These are phyloP conservation scores for Colletotrichum sp. DNA, from an alignment of 2,329 filamentous ascomycete species.

Conservation along the genomic window DNA sequence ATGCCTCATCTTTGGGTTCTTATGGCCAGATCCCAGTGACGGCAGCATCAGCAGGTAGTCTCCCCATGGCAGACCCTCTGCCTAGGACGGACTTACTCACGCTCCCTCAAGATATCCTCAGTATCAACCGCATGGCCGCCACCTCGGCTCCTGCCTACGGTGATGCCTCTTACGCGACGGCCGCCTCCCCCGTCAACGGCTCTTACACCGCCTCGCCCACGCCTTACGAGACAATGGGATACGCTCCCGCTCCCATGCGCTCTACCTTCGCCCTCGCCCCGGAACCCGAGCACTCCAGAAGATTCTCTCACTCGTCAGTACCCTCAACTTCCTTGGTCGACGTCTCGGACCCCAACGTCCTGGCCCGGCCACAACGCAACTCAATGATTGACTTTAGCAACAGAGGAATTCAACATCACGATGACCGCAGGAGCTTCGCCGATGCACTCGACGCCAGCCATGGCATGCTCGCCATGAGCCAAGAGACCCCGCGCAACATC, in stretches of 20 bases:
- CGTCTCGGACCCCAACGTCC: conserved; percentile 42
- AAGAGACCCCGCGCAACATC: conserved; percentile 90
- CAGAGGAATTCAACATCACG: conserved; percentile 37
- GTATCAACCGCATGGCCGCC: conserved; percentile 66
- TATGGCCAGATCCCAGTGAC: conserved; percentile 76
- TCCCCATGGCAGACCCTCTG: conserved; percentile 58
- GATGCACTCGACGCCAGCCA: conserved; percentile 93
- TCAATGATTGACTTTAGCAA: conserved; percentile 67
- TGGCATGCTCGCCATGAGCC: conserved; percentile 94
- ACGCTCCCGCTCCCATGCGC: conserved; percentile 69
- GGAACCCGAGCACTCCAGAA: conserved; percentile 62
- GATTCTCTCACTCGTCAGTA: conserved; percentile 87
- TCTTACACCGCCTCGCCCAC: conserved; percentile 72
- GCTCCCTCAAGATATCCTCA: conserved; percentile 76
- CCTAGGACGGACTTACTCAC: conserved; percentile 73
- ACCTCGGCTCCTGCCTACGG: conserved; percentile 70
- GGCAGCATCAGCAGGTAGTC: conserved; percentile 75
- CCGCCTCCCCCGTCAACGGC: conserved; percentile 69
- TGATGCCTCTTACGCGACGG: conserved; percentile 71
- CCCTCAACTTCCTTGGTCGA: conserved; percentile 56
- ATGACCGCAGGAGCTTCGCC: conserved; percentile 75
- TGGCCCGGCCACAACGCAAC: conserved; percentile 55
- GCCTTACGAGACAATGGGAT: conserved; percentile 79
- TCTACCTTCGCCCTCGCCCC: conserved; percentile 63
- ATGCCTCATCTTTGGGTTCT: conserved; percentile 69